These are phyloP conservation scores for Pilaira anomala DNA, from an alignment of 192 early-diverging fungal genomes.

Conservation along the genomic window DNA sequence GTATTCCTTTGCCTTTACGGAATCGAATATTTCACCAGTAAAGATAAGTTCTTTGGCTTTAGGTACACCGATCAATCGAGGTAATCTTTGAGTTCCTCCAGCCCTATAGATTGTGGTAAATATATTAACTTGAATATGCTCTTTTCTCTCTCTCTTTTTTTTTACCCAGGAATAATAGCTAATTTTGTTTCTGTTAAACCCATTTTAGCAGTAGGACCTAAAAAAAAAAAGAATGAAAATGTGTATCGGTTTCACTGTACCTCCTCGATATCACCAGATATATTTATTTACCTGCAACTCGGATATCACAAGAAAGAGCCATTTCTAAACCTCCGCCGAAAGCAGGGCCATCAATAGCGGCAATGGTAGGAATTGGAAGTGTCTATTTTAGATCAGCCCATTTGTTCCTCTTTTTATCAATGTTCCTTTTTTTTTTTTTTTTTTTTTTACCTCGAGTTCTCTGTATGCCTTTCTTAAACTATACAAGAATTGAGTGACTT, in stretches of 20 bases:
- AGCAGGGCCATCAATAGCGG: slow-evolving; percentile 89
- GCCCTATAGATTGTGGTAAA: slow-evolving; percentile 48
- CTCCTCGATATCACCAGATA: neutral
- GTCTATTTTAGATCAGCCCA: slow-evolving; percentile 44
- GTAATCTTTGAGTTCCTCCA: slow-evolving; percentile 91
- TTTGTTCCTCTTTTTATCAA: neutral
- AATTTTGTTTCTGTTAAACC: slow-evolving; percentile 91
- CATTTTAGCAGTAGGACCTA: slow-evolving; percentile 64
- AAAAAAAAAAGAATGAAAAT: neutral
- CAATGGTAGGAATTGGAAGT: slow-evolving; percentile 90
- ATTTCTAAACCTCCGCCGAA: slow-evolving; percentile 92
- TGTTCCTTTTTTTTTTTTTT: neutral
- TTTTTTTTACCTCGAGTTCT: slow-evolving; percentile 64
- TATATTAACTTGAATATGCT: neutral
- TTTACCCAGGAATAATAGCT: slow-evolving; percentile 92
- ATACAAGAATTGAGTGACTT: slow-evolving; percentile 83
- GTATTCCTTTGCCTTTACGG: slow-evolving; percentile 57
- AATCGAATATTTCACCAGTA: slow-evolving; percentile 69
- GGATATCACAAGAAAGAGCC: slow-evolving; percentile 84
- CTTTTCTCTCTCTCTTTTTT: neutral
- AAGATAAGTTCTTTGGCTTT: slow-evolving; percentile 94
- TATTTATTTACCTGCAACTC: slow-evolving; percentile 66
- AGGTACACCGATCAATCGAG: slow-evolving; percentile 80
- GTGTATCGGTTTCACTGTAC: too few relatives aligned
- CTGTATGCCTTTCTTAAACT: slow-evolving; percentile 71